Conservation (phyloP, 2,329 filamentous ascomycete genomes). For the Acarospora socialis region DNA sequence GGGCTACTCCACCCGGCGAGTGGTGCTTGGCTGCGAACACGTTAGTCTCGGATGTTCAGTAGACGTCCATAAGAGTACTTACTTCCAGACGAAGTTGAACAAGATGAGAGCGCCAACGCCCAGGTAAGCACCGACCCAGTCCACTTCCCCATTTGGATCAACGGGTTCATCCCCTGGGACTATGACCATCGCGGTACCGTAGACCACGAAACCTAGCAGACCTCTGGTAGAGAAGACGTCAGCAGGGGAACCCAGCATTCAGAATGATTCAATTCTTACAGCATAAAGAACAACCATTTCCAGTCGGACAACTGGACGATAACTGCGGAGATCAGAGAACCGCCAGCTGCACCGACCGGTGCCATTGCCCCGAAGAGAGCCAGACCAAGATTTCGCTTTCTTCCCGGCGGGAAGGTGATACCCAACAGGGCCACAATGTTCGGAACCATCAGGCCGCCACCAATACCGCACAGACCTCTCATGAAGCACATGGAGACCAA, state of each 20-base stretch:
- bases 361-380: constrained; percentile 35
- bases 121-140: constrained; percentile 28
- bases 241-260: neutral
- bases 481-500: constrained; percentile 30
- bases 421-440: constrained; percentile 38
- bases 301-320: constrained; percentile 25
- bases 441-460: constrained; percentile 38
- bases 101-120: constrained; percentile 29
- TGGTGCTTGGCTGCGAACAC: constrained; percentile 26
- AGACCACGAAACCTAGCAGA: constrained; percentile 16
- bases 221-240: constrained; percentile 10
- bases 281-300: constrained; percentile 29
- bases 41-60: neutral
- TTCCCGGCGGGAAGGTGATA: constrained; percentile 34
- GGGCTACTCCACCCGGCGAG: constrained; percentile 31
- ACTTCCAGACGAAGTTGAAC: constrained; percentile 41
- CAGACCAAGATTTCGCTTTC: constrained; percentile 30
- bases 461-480: constrained; percentile 36
- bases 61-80: constrained; percentile 12
- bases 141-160: constrained; percentile 25
- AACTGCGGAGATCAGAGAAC: constrained; percentile 27
- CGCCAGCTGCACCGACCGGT: constrained; percentile 33
- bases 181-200: constrained; percentile 17
- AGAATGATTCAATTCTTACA: constrained; percentile 18
- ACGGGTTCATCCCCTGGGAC: constrained; percentile 20